Evolutionary conservation across 2,329 filamentous ascomycete species (phyloP).

Genomic region (Hypoxylon sp.): DNA sequence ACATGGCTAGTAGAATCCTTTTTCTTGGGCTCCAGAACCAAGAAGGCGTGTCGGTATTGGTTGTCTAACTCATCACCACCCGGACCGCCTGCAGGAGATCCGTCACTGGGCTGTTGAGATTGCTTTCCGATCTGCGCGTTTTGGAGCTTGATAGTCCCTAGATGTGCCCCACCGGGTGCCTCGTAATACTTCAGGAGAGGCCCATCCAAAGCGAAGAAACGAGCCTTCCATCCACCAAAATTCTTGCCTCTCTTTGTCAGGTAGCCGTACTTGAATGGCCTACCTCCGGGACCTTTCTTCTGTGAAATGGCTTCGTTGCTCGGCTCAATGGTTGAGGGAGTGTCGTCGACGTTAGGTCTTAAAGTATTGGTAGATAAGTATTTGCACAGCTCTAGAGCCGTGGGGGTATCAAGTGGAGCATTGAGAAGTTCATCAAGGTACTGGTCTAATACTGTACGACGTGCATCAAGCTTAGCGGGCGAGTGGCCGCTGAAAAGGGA

Average conservation of each 20-base stretch:
- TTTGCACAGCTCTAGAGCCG: conserved; percentile 82
- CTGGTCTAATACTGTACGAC: conserved; percentile 78
- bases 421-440: conserved; percentile 90
- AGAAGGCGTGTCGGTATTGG: conserved; percentile 95
- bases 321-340: conserved; percentile 50
- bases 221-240: conserved; percentile 97
- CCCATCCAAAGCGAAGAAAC: conserved; percentile 69
- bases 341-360: conserved; percentile 69
- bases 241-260: conserved; percentile 97
- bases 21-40: conserved; percentile 94
- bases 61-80: conserved; percentile 82
- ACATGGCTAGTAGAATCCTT: conserved; percentile 90
- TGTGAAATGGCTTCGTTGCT: conserved; percentile 49
- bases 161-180: conserved; percentile 84
- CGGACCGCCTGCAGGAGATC: conserved; percentile 65
- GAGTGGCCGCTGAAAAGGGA: conserved; percentile 91
- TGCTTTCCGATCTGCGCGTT: conserved; percentile 96
- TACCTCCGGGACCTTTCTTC: conserved; percentile 67
- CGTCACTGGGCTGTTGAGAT: conserved; percentile 69
- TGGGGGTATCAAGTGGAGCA: conserved; percentile 78
- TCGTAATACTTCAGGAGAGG: conserved; percentile 88
- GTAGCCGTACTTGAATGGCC: conserved; percentile 84
- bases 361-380: conserved; percentile 78
- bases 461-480: conserved; percentile 89
- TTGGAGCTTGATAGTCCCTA: conserved; percentile 92